Percentiles rank a stretch among this genome's conserved stretches.
Conservation (phyloP, 176 grass and related monocot species). For the Cymbopogon citratus region DNA sequence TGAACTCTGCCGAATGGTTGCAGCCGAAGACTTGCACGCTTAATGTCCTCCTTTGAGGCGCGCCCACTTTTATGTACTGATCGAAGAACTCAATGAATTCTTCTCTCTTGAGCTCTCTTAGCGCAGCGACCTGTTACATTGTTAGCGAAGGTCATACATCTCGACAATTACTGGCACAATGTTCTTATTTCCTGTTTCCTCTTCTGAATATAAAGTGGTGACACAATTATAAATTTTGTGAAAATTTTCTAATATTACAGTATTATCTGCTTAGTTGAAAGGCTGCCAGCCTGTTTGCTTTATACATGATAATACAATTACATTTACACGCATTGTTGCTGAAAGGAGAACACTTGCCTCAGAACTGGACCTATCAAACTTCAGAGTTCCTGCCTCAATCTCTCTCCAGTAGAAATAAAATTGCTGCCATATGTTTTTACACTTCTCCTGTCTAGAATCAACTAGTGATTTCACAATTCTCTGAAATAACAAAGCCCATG, state of each 20-base stretch:
- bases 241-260: too few relatives aligned
- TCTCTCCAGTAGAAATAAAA: conserved; percentile 65
- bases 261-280: too few relatives aligned
- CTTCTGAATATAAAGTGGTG: too few relatives aligned
- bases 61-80: conserved; percentile 53
- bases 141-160: neutral
- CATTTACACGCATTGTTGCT: neutral
- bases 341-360: conserved; percentile 42
- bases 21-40: conserved; percentile 67
- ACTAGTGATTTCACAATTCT: conserved; percentile 68
- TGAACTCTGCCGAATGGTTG: conserved; percentile 43
- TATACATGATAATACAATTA: neutral
- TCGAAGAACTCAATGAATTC: conserved; percentile 70
- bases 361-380: conserved; percentile 56
- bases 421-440: conserved; percentile 83
- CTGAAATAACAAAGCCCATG: conserved; percentile 19
- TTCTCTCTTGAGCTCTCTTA: conserved; percentile 72
- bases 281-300: neutral
- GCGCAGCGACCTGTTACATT: conserved; percentile 50
- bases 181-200: neutral
- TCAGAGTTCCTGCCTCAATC: conserved; percentile 62
- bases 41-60: conserved; percentile 53
- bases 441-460: conserved; percentile 83
- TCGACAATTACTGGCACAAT: neutral
- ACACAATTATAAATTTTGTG: too few relatives aligned